A percentile compares a stretch with the other conserved stretches of the same genome.
Conservation (phyloP, 2,329 filamentous ascomycete species). For the Thielaviopsis euricoi region DNA sequence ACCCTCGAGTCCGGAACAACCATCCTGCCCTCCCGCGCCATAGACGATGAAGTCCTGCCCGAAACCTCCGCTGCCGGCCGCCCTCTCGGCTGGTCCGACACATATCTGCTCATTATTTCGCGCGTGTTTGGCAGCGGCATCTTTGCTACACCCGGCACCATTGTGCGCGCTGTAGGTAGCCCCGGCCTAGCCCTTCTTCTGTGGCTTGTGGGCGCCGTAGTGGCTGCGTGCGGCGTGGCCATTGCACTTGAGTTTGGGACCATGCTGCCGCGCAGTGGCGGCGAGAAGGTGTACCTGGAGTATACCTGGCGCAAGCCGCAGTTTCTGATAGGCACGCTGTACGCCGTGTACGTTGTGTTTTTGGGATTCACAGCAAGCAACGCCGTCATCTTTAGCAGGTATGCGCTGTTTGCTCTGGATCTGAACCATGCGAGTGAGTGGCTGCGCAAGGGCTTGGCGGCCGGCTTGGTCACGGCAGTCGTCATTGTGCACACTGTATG, state of each 20-base stretch:
- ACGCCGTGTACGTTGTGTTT: constrained; percentile 46
- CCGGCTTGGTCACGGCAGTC: constrained; percentile 37
- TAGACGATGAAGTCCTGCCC: constrained; percentile 43
- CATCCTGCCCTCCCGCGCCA: background rate
- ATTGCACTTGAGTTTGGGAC: constrained; percentile 52
- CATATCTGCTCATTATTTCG: constrained; percentile 51
- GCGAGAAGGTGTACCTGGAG: constrained; percentile 55
- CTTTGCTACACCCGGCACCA: constrained; percentile 53
- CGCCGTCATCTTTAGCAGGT: constrained; percentile 52
- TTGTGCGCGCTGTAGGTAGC: constrained; percentile 49
- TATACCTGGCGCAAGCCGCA: constrained; percentile 47
- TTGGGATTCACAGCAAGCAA: constrained; percentile 54
- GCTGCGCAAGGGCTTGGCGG: constrained; percentile 37
- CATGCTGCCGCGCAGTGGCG: constrained; percentile 54
- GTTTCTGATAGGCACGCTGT: constrained; percentile 46
- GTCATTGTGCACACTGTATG: constrained; percentile 43
- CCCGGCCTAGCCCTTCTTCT: constrained; percentile 44
- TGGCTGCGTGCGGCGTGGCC: constrained; percentile 44
- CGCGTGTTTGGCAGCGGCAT: constrained; percentile 55
- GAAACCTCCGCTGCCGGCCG: constrained; percentile 42
- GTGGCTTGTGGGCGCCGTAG: constrained; percentile 45
- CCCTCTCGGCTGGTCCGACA: constrained; percentile 44
- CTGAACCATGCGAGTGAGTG: constrained; percentile 25
- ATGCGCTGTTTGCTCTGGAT: constrained; percentile 42
- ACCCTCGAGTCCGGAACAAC: background rate